A percentile compares a stretch with the other conserved stretches of the same genome.
These are phyloP conservation scores for Thermothielavioides terrestris DNA, from an alignment of 495 filamentous ascomycete genomes.

Conservation along the genomic window DNA sequence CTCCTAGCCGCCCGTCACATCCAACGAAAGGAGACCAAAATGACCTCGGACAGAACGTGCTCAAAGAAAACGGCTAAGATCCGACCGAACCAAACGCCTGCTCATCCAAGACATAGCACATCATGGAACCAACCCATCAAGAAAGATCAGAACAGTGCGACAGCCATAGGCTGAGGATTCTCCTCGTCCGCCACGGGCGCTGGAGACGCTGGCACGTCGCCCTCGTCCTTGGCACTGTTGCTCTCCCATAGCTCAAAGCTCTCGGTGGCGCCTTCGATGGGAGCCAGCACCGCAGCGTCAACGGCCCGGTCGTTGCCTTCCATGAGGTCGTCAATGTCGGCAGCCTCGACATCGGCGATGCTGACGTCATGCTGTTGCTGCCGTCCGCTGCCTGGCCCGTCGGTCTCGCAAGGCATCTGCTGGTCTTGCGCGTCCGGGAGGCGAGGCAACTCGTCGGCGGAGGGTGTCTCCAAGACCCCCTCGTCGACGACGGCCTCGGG, in stretches of 20 bases:
- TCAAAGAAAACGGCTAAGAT: background rate
- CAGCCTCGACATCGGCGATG: constrained; percentile 20
- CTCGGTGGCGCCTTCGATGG: constrained; percentile 44
- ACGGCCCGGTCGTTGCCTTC: constrained; percentile 29
- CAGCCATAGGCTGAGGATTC: background rate
- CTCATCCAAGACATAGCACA: constrained; percentile 3
- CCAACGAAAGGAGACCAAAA: too few species aligned
- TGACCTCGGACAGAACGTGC: too few species aligned
- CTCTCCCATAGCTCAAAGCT: constrained; percentile 60
- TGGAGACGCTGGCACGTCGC: constrained; percentile 21
- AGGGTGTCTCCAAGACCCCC: background rate
- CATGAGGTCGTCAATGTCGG: constrained; percentile 42
- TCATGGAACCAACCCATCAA: background rate
- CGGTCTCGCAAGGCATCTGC: too few species aligned
- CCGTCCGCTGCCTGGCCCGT: too few species aligned
- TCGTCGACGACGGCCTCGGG: constrained; percentile 16
- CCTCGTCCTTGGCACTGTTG: constrained; percentile 47
- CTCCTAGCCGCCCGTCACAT: too few species aligned
- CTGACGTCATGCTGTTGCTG: constrained; percentile 21
- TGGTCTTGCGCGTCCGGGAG: constrained; percentile 12
- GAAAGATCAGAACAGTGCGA: background rate
- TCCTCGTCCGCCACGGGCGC: constrained; percentile 3
- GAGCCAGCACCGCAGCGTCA: constrained; percentile 39
- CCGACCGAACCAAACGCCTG: background rate
- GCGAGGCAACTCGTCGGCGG: constrained; percentile 12